Conservation (phyloP, 208 protist genomes). For the Vickermania ingenoplastis region DNA sequence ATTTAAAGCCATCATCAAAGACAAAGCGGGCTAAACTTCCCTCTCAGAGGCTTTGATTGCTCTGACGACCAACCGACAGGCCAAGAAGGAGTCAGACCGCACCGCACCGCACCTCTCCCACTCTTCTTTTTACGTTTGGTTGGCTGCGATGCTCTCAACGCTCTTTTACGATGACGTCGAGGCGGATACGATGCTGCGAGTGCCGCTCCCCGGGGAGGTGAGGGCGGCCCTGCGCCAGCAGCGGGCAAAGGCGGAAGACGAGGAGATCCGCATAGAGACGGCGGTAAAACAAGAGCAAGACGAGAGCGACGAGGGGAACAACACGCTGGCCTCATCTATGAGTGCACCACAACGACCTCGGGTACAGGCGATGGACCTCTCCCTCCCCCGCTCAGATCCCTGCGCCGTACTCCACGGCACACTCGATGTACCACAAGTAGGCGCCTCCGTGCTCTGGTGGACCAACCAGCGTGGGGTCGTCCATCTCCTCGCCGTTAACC, state of each 20-base stretch:
- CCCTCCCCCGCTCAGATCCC: background rate
- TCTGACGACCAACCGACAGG: too few relatives aligned
- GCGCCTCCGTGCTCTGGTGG: conserved; percentile 1
- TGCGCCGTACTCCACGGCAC: conserved; percentile 20
- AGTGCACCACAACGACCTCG: too few relatives aligned
- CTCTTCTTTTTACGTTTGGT: too few relatives aligned
- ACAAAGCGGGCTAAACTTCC: too few relatives aligned
- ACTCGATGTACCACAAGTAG: conserved; percentile 26
- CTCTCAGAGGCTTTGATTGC: too few relatives aligned
- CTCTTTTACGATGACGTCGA: conserved; percentile 71
- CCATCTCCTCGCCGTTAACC: conserved; percentile 47
- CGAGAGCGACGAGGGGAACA: background rate
- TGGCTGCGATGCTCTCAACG: conserved; percentile 60
- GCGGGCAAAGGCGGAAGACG: background rate
- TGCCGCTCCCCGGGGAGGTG: conserved; percentile 8
- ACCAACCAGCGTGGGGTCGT: conserved; percentile 7
- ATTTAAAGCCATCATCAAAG: too few relatives aligned
- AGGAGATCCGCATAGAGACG: background rate
- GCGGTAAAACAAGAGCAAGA: too few relatives aligned
- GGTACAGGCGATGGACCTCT: background rate
- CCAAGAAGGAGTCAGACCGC: too few relatives aligned
- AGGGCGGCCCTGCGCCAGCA: background rate
- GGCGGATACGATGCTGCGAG: conserved; percentile 39
- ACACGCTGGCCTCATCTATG: background rate
- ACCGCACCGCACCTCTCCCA: too few relatives aligned